Percentiles rank a stretch among this genome's conserved stretches.
Conservation (phyloP, 768 basidiomycete species). For the Russula foetens region DNA sequence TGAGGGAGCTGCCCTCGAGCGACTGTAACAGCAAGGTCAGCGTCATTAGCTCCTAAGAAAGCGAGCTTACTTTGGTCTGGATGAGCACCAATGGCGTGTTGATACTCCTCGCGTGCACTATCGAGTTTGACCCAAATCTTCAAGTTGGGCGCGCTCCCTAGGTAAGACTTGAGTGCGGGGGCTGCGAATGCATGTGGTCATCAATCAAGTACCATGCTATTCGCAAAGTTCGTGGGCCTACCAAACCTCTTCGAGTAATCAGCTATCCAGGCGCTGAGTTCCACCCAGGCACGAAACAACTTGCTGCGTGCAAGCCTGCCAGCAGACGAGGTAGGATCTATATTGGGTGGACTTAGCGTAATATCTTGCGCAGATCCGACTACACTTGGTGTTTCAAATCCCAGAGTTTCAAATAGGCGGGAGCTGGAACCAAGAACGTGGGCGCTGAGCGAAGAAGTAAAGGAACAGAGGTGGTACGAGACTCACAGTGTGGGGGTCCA, state of each 20-base stretch:
- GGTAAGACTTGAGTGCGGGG: slow-evolving; percentile 34
- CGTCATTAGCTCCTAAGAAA: not conserved
- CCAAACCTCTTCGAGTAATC: slow-evolving; percentile 46
- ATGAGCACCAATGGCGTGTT: slow-evolving; percentile 66
- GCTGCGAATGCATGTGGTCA: slow-evolving; percentile 28
- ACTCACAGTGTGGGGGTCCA: slow-evolving; percentile 55
- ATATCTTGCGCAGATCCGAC: slow-evolving; percentile 28
- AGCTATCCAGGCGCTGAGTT: slow-evolving; percentile 56
- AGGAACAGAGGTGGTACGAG: not conserved
- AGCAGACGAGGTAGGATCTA: slow-evolving; percentile 37
- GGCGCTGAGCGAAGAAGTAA: not conserved
- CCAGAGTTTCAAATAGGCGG: slow-evolving; percentile 35
- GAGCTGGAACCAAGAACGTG: slow-evolving; percentile 25
- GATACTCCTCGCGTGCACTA: slow-evolving; percentile 61
- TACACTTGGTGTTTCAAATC: slow-evolving; percentile 28
- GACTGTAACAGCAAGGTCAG: slow-evolving; percentile 32
- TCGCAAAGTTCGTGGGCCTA: slow-evolving; percentile 25
- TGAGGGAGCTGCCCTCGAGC: slow-evolving; percentile 43
- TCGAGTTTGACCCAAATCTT: slow-evolving; percentile 45
- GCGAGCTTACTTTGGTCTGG: slow-evolving; percentile 58
- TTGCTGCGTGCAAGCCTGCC: slow-evolving; percentile 49
- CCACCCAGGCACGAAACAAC: slow-evolving; percentile 75
- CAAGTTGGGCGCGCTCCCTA: slow-evolving; percentile 33
- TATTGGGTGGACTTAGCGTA: slow-evolving; percentile 46
- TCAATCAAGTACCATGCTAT: not conserved